These are phyloP conservation scores for Fraxinus americana DNA, from an alignment of 257 asterid genomes.

Conservation along the genomic window DNA sequence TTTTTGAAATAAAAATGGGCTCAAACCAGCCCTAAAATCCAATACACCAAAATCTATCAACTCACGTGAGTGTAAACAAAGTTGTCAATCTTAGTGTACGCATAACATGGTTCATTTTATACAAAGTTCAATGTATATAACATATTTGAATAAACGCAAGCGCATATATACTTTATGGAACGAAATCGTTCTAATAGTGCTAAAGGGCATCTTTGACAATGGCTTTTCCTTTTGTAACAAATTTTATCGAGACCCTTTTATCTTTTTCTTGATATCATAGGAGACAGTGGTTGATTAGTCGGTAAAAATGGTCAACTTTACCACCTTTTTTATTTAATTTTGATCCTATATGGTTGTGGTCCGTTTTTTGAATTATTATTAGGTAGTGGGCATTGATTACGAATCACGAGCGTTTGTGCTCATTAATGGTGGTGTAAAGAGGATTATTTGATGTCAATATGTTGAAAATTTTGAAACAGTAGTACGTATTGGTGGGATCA, in stretches of 20 bases:
- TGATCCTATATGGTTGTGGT: conserved; percentile 23
- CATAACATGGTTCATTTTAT: no score
- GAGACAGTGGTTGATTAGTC: not conserved
- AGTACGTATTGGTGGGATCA: not conserved
- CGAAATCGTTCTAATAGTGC: not conserved
- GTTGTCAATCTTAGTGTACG: no score
- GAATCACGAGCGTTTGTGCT: conserved; percentile 38
- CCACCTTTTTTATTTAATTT: conserved; percentile 26
- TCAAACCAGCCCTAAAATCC: no score
- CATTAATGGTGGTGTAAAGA: conserved; percentile 31
- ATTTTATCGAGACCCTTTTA: conserved; percentile 27
- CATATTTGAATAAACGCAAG: not conserved
- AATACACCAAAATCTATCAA: no score
- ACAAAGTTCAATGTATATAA: no score
- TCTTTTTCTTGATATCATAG: conserved; percentile 27
- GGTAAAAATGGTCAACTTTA: conserved; percentile 32
- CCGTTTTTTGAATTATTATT: conserved; percentile 2
- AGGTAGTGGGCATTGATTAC: conserved; percentile 34
- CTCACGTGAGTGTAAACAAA: no score
- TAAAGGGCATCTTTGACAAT: not conserved
- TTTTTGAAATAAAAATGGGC: no score
- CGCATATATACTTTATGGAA: no score
- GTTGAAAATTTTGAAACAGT: not conserved
- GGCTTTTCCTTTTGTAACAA: not conserved
- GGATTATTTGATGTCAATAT: conserved; percentile 14